phyloP scores from a whole-genome alignment of 1,284 basidiomycete genomes.

The Cryptococcus sp. region DNA sequence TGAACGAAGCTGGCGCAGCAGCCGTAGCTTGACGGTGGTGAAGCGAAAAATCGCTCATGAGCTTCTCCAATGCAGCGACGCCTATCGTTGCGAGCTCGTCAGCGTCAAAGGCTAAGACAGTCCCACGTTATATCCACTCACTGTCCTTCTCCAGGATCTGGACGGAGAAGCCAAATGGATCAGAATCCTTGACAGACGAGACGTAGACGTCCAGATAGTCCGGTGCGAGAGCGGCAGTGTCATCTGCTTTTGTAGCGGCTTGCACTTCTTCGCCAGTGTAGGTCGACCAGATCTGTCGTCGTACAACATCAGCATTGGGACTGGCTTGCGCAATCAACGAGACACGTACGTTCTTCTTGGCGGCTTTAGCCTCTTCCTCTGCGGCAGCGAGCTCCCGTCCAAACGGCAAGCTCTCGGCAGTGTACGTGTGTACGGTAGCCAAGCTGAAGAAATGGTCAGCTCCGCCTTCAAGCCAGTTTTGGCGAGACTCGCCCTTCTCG shows the following conservation, averaged over 20 bases:
- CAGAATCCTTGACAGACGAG: constrained; percentile 79
- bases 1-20: constrained; percentile 63
- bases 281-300: constrained; percentile 73
- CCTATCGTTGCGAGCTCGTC: constrained; percentile 55
- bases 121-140: constrained; percentile 41
- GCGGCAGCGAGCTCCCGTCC: constrained; percentile 77
- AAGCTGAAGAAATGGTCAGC: constrained; percentile 50
- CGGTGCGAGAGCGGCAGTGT: constrained; percentile 64
- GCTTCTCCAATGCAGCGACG: constrained; percentile 82
- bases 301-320: constrained; percentile 9
- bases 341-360: constrained; percentile 68
- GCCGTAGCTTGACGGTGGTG: constrained; percentile 71
- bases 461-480: not conserved
- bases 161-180: constrained; percentile 82
- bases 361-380: constrained; percentile 78
- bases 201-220: constrained; percentile 91
- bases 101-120: not conserved
- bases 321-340: not conserved
- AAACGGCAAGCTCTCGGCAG: constrained; percentile 78
- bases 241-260: constrained; percentile 47
- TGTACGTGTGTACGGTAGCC: constrained; percentile 82
- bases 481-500: constrained; percentile 64
- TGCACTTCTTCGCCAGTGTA: constrained; percentile 71
- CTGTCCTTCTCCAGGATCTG: constrained; percentile 83
- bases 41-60: constrained; percentile 90